phyloP scores from a whole-genome alignment of 2,329 filamentous ascomycete species.

The Harringtonia lauricola region DNA sequence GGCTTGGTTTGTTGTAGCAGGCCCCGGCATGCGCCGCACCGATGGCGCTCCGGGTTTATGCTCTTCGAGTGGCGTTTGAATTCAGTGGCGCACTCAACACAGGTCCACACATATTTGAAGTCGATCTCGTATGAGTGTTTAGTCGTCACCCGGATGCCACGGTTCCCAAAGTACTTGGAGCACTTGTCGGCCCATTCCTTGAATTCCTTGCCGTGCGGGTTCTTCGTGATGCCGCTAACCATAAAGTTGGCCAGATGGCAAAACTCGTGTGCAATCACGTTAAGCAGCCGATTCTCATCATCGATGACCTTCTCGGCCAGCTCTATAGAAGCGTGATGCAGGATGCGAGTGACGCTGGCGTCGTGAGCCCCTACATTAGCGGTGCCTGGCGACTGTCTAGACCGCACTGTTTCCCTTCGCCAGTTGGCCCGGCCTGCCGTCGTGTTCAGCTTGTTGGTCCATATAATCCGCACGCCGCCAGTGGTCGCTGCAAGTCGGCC shows the following conservation, averaged over 20 bases:
- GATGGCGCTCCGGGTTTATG: constrained; percentile 60
- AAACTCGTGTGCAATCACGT: constrained; percentile 93
- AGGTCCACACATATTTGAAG: constrained; percentile 86
- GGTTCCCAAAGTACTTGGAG: constrained; percentile 42
- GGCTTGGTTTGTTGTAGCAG: constrained; percentile 70
- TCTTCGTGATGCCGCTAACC: constrained; percentile 43
- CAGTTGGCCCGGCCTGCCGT: constrained; percentile 69
- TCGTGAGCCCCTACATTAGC: neutral
- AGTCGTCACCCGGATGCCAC: constrained; percentile 70
- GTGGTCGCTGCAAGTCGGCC: constrained; percentile 45
- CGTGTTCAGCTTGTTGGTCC: constrained; percentile 69
- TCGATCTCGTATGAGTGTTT: constrained; percentile 85
- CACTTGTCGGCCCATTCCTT: constrained; percentile 22
- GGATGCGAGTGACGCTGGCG: constrained; percentile 18
- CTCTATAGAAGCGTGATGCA: constrained; percentile 69
- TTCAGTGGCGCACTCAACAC: constrained; percentile 54
- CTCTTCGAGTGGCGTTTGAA: constrained; percentile 81
- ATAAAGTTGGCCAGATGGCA: constrained; percentile 92
- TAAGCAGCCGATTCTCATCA: constrained; percentile 64
- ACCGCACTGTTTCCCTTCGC: constrained; percentile 46
- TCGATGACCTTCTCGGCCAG: constrained; percentile 82
- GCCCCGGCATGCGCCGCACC: constrained; percentile 68
- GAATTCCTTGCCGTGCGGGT: constrained; percentile 16
- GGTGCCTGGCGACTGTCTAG: constrained; percentile 9
- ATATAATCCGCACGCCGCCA: constrained; percentile 60